Percentiles rank a stretch among this genome's conserved stretches.
Conservation (phyloP, 108 stramenopile genomes). For the Ochromonas danica region DNA sequence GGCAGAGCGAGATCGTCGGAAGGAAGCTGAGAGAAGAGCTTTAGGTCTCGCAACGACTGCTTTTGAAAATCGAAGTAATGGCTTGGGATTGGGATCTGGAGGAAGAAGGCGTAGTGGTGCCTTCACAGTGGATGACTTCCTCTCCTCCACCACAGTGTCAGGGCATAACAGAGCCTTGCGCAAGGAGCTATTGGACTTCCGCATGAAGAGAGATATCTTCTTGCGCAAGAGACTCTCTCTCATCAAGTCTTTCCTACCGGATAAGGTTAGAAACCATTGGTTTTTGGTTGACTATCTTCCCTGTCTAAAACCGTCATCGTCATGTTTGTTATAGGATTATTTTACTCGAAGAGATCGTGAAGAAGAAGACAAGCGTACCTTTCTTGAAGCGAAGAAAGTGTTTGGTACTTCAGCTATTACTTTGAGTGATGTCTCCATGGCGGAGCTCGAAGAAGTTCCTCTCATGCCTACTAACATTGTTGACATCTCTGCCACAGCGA, state of each 20-base stretch:
- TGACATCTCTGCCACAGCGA: background rate
- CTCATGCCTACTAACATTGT: background rate
- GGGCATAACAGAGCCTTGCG: no score
- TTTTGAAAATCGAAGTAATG: background rate
- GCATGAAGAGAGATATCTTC: conserved; percentile 44
- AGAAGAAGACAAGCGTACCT: background rate
- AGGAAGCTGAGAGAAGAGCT: background rate
- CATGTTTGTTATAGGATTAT: background rate
- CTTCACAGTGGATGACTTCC: conserved; percentile 36
- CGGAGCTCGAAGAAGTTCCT: background rate
- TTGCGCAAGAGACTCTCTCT: conserved; percentile 40
- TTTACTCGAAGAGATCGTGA: background rate
- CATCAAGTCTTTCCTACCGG: conserved; percentile 47
- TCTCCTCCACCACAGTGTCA: no score
- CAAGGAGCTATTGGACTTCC: conserved; percentile 1
- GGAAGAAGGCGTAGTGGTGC: background rate
- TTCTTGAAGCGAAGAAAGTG: background rate
- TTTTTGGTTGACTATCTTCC: conserved; percentile 35
- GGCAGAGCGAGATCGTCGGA: background rate
- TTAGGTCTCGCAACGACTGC: conserved; percentile 28
- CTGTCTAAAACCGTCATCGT: background rate
- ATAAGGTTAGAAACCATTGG: conserved; percentile 45
- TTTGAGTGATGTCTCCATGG: background rate
- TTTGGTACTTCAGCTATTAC: background rate
- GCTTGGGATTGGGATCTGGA: background rate